Evolutionary conservation across 495 filamentous ascomycete species (phyloP).

Genomic region (Neurospora africana): DNA sequence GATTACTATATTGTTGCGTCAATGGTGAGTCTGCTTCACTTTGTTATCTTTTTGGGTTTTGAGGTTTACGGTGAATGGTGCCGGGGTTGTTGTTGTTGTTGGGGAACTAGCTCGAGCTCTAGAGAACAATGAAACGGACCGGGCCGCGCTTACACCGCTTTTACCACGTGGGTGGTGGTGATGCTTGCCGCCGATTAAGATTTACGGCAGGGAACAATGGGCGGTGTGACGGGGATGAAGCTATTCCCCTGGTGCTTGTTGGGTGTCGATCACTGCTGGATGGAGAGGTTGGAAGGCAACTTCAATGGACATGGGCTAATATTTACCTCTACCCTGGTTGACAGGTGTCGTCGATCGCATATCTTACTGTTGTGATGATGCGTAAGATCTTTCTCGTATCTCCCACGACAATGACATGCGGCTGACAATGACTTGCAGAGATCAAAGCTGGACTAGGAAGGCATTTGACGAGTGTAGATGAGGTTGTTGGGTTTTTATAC

Average conservation of each 20-base stretch:
- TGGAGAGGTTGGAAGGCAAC: not conserved
- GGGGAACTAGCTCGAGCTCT: no score
- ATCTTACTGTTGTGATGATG: conserved; percentile 9
- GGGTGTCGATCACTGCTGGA: conserved; percentile 4
- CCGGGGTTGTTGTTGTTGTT: not conserved
- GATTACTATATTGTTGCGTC: conserved; percentile 10
- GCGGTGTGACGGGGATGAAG: not conserved
- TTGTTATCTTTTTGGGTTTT: accelerated
- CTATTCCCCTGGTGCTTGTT: not conserved
- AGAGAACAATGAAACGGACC: not conserved
- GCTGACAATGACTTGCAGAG: conserved; percentile 5
- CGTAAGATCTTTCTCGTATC: not conserved
- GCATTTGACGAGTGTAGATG: conserved; percentile 14
- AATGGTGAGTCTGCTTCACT: conserved; percentile 5
- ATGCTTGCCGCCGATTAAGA: not conserved
- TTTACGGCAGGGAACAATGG: not conserved
- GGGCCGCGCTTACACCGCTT: not conserved
- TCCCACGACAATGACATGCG: not conserved
- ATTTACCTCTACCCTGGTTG: not conserved
- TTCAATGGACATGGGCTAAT: not conserved
- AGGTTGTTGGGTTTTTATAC: conserved; percentile 24
- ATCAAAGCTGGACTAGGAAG: conserved; percentile 11
- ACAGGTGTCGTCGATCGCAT: conserved; percentile 10
- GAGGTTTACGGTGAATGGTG: not conserved
- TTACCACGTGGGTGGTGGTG: not conserved